These are phyloP conservation scores for Maudiozyma humilis DNA, from an alignment of 1,139 yeast genomes.

Conservation along the genomic window DNA sequence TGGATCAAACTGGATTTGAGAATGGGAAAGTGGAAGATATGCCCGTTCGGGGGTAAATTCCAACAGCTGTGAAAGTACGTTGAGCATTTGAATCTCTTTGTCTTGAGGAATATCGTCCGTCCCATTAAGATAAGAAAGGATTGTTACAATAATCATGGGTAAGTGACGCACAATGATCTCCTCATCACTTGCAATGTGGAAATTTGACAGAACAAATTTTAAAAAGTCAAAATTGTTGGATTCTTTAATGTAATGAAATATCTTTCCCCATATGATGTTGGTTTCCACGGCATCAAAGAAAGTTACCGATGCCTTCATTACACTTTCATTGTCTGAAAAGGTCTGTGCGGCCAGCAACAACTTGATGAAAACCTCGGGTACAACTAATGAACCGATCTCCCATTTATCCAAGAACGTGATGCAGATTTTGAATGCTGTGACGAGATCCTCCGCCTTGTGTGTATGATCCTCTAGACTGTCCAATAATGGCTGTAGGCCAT, in stretches of 20 bases:
- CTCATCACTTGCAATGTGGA: conserved; percentile 66
- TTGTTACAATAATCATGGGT: conserved; percentile 55
- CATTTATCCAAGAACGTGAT: conserved; percentile 79
- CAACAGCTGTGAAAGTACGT: conserved; percentile 35
- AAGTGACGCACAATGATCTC: conserved; percentile 73
- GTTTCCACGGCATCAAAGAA: conserved; percentile 86
- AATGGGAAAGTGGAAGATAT: conserved; percentile 40
- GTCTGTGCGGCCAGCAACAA: conserved; percentile 39
- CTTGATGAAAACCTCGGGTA: conserved; percentile 64
- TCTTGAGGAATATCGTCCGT: not conserved
- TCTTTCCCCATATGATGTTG: conserved; percentile 61
- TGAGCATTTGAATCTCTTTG: conserved; percentile 6
- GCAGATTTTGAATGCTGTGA: conserved; percentile 50
- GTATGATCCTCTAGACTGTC: conserved; percentile 48
- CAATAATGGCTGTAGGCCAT: conserved; percentile 46
- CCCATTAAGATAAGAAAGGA: conserved; percentile 28
- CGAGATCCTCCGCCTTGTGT: conserved; percentile 28
- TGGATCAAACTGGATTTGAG: conserved; percentile 24
- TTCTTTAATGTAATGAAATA: conserved; percentile 36
- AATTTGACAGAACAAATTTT: conserved; percentile 51
- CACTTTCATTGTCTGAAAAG: conserved; percentile 32
- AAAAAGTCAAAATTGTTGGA: conserved; percentile 38
- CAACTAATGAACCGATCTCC: conserved; percentile 75
- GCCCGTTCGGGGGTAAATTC: conserved; percentile 54
- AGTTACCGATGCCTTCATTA: conserved; percentile 50